A percentile compares a stretch with the other conserved stretches of the same genome.
Evolutionary conservation across 1,284 basidiomycete species (phyloP).

Genomic region (Microbotryomycetes sp.): DNA sequence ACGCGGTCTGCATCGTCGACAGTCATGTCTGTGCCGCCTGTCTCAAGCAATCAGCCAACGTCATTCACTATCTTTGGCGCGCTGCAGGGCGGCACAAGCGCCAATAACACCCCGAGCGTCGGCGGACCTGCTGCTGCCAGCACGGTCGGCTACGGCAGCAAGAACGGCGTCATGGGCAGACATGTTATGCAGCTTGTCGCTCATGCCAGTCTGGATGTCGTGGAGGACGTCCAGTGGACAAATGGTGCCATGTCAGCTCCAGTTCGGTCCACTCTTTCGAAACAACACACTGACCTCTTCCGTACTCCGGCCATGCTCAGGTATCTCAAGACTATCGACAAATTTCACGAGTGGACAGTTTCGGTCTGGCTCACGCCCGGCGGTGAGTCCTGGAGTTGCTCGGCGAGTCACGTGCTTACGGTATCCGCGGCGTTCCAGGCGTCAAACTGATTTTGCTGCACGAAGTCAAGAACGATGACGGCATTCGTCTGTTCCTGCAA

Average conservation of each 20-base stretch:
- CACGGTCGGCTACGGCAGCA: constrained; percentile 27
- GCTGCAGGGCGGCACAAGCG: background rate
- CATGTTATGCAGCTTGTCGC: constrained; percentile 96
- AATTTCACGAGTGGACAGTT: constrained; percentile 94
- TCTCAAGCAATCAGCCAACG: constrained; percentile 7
- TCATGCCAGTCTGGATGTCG: constrained; percentile 80
- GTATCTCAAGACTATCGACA: constrained; percentile 87
- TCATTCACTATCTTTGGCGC: constrained; percentile 31
- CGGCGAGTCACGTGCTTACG: constrained; percentile 16
- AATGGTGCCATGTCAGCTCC: constrained; percentile 69
- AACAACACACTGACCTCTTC: background rate
- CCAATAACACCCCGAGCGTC: background rate
- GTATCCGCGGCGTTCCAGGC: constrained; percentile 49
- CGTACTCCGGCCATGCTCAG: no score
- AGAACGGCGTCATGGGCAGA: constrained; percentile 38
- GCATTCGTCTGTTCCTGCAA: constrained; percentile 78
- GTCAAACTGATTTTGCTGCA: constrained; percentile 87
- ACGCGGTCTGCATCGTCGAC: constrained; percentile 23
- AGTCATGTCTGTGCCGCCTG: constrained; percentile 12
- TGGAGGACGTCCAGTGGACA: constrained; percentile 81
- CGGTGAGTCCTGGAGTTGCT: constrained; percentile 53
- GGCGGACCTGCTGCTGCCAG: background rate
- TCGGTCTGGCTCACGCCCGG: constrained; percentile 88
- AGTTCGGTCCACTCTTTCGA: background rate
- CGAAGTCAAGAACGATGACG: constrained; percentile 91